These are phyloP conservation scores for Tephrocybe sp. DNA, from an alignment of 768 basidiomycete genomes.

Conservation along the genomic window DNA sequence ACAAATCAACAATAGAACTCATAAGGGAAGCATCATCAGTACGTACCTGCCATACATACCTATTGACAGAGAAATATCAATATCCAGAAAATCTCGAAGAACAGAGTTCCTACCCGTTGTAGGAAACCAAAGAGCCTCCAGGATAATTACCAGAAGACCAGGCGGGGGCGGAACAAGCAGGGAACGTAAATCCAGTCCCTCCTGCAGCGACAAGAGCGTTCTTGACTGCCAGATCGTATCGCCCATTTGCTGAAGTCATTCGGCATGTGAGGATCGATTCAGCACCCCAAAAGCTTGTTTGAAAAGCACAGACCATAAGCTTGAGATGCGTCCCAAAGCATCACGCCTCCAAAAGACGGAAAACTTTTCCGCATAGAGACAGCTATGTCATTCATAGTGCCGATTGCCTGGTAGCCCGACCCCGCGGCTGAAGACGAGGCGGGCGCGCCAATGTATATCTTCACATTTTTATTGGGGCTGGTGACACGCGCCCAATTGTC, in stretches of 20 bases:
- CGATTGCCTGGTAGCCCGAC: constrained; percentile 53
- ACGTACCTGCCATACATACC: constrained; percentile 63
- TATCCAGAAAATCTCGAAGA: background rate
- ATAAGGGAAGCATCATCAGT: too few species aligned
- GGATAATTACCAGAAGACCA: constrained; percentile 51
- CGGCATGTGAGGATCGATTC: too few species aligned
- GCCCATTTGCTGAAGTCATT: constrained; percentile 46
- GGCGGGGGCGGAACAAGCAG: constrained; percentile 55
- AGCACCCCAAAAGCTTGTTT: background rate
- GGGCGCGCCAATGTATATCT: constrained; percentile 65
- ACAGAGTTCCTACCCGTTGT: constrained; percentile 41
- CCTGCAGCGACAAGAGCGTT: constrained; percentile 56
- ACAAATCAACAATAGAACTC: background rate
- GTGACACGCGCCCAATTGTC: constrained; percentile 61
- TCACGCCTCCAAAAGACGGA: constrained; percentile 65
- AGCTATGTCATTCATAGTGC: constrained; percentile 45
- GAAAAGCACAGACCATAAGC: constrained; percentile 39
- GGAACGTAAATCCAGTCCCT: constrained; percentile 67
- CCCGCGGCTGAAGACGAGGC: constrained; percentile 56
- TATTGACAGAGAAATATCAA: constrained; percentile 19
- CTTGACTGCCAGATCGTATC: constrained; percentile 62
- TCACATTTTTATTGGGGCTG: constrained; percentile 59
- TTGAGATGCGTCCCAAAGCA: constrained; percentile 52
- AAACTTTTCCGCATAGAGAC: constrained; percentile 51
- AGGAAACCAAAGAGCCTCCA: constrained; percentile 52